These are phyloP conservation scores for Ricinus communis DNA, from an alignment of 345 rosid species.

Conservation along the genomic window DNA sequence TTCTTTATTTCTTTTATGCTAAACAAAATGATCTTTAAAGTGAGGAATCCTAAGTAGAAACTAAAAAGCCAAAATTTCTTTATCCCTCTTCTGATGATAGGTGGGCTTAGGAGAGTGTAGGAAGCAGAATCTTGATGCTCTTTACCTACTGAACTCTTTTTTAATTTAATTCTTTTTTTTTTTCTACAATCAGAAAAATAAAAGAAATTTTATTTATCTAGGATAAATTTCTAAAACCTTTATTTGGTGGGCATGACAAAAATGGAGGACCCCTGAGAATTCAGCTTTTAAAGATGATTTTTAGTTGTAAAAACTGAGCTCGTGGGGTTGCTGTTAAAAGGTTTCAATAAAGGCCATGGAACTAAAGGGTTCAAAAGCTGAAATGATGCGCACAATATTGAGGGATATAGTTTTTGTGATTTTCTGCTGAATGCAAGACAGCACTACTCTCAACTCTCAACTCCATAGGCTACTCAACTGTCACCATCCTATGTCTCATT, in stretches of 20 bases:
- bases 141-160: not conserved
- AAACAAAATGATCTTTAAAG: constrained; percentile 35
- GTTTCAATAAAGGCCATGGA: constrained; percentile 26
- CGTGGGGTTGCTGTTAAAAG: constrained; percentile 42
- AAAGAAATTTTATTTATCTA: not conserved
- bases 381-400: constrained; percentile 33
- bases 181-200: no score
- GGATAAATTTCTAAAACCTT: constrained; percentile 31
- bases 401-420: constrained; percentile 34
- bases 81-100: constrained; percentile 25
- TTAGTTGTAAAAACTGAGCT: constrained; percentile 30
- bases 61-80: constrained; percentile 50
- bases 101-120: constrained; percentile 25
- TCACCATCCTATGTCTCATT: constrained; percentile 21
- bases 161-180: no score
- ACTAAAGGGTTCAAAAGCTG: constrained; percentile 44
- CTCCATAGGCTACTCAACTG: constrained; percentile 31
- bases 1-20: not conserved
- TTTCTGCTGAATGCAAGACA: constrained; percentile 52
- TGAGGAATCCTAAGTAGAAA: constrained; percentile 61
- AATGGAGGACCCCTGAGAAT: constrained; percentile 44
- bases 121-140: constrained; percentile 32
- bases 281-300: constrained; percentile 36
- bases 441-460: constrained; percentile 28
- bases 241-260: constrained; percentile 38